Base-by-base conservation (phyloP, 768 basidiomycete genomes). In the Trametes villosa region DNA sequence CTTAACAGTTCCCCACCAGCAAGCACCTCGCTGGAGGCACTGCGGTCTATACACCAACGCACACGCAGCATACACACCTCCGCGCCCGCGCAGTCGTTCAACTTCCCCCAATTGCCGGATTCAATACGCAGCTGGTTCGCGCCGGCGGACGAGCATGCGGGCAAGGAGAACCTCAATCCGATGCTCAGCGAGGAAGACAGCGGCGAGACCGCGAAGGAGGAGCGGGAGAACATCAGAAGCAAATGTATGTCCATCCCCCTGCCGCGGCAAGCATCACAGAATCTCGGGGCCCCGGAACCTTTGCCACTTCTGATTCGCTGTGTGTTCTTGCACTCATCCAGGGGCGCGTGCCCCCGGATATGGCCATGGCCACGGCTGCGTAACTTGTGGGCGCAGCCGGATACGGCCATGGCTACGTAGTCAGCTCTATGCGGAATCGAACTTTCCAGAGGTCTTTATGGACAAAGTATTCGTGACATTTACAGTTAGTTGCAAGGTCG, bases 21-120 rank as follows among this genome's bases (percentile, higher is more conserved):
- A 9, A 59, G 68, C 0, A 68, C 70, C 4, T 70, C 71, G 8
- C 36, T 71, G 5, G 70, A 71, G 20, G 62, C 65, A 0, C 63
- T 70, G 11, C 67, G 70, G 1, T 67, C 66, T 20, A 68, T 70
- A 57, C 71, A 71, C 20, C 60, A 69, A 30, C 63, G 67, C 11
- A 66, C 66, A 17, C 60, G 65, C 13, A 60, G 65, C 50, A 63
- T 70, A 49, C 69, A 71, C 50, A 73, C 70, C 13, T 65, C 70
- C 5, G 49, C 67, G 3, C 62, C 70, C 18, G 36, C 66, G 1
- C 68, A 65, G 31, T 49, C 42, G 3, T 61, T 66, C 44, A 65
- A 51, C 34, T 56, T 72, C 31, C 61, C 66, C 3, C 36, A 62
- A 17, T 40, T 71, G 0, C 62, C 65, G 20, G 60, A 62, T 24